These are phyloP conservation scores for Pyrenochaeta sp. DNA, from an alignment of 2,329 filamentous ascomycete species.

Conservation along the genomic window DNA sequence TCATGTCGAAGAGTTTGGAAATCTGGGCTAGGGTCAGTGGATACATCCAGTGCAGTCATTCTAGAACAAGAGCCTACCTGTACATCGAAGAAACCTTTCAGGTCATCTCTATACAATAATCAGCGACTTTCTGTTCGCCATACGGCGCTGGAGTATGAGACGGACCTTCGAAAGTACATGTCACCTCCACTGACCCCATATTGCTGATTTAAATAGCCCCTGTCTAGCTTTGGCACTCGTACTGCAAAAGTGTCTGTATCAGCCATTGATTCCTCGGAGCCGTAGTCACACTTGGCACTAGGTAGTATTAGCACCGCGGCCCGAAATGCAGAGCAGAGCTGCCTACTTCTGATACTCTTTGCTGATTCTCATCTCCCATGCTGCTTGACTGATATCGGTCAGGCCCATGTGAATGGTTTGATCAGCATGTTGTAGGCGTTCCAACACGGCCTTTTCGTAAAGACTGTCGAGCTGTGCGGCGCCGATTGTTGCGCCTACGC, in stretches of 20 bases:
- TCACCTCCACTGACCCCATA: slow-evolving; percentile 27
- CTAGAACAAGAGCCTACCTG: slow-evolving; percentile 6
- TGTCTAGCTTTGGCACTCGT: slow-evolving; percentile 38
- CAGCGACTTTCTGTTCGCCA: slow-evolving; percentile 5
- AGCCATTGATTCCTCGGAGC: slow-evolving; percentile 34
- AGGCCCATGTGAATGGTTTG: slow-evolving; percentile 22
- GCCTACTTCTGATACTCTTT: slow-evolving; percentile 44
- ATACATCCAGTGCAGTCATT: not conserved
- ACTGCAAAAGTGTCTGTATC: slow-evolving; percentile 41
- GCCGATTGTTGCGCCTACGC: slow-evolving; percentile 52
- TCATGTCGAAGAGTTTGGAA: slow-evolving; percentile 36
- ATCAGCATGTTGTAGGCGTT: slow-evolving; percentile 34
- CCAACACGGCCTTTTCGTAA: slow-evolving; percentile 34
- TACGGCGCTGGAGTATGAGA: not conserved
- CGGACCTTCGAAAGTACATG: slow-evolving; percentile 20
- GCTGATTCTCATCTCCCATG: slow-evolving; percentile 48
- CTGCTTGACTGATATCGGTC: slow-evolving; percentile 36
- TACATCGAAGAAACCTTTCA: slow-evolving; percentile 26
- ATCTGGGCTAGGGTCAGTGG: slow-evolving; percentile 12
- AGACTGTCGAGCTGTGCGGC: slow-evolving; percentile 43
- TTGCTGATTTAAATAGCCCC: slow-evolving; percentile 19
- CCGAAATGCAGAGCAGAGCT: slow-evolving; percentile 7
- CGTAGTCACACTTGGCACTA: slow-evolving; percentile 46
- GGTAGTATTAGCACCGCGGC: not conserved
- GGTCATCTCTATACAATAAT: slow-evolving; percentile 23